A percentile compares a stretch with the other conserved stretches of the same genome.
Evolutionary conservation across 371 early-diverging fungal genomes (phyloP).

Genomic region (Apophysomyces sp.): DNA sequence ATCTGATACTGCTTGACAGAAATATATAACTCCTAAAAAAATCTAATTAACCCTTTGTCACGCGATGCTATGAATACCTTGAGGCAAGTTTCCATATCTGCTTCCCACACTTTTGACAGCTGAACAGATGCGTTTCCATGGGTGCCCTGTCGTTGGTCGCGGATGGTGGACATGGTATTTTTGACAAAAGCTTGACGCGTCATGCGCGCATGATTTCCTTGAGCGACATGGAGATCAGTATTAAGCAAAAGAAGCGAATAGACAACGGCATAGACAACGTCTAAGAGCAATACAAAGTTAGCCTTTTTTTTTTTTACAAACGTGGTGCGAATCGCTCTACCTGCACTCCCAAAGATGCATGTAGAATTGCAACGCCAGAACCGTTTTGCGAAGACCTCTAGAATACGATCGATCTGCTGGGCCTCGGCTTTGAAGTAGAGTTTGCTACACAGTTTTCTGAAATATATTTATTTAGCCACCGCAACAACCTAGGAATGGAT

Average conservation of each 20-base stretch:
- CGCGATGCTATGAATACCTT: constrained; percentile 22
- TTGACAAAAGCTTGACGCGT: constrained; percentile 60
- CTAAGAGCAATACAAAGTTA: constrained; percentile 11
- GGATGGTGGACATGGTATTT: constrained; percentile 57
- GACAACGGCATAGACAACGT: constrained; percentile 82
- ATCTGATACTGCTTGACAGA: constrained; percentile 78
- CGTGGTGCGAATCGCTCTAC: constrained; percentile 13
- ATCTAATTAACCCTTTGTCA: constrained; percentile 11
- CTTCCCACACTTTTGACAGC: constrained; percentile 36
- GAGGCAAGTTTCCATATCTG: constrained; percentile 38
- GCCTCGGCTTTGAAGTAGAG: constrained; percentile 88
- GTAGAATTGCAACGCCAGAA: constrained; percentile 82
- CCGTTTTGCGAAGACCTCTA: constrained; percentile 76
- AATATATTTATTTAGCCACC: neutral
- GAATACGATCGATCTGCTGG: constrained; percentile 88
- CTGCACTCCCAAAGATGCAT: constrained; percentile 50
- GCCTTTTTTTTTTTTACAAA: neutral
- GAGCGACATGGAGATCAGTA: constrained; percentile 90
- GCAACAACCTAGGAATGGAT: neutral
- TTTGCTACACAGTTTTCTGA: constrained; percentile 67
- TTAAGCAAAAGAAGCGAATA: constrained; percentile 88
- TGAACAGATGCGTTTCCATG: constrained; percentile 27
- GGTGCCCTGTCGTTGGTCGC: constrained; percentile 41
- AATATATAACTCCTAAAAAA: constrained; percentile 66
- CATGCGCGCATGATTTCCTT: constrained; percentile 63